Evolutionary conservation across 805 yeast genomes (phyloP).

Genomic region (Candida oleophila): DNA sequence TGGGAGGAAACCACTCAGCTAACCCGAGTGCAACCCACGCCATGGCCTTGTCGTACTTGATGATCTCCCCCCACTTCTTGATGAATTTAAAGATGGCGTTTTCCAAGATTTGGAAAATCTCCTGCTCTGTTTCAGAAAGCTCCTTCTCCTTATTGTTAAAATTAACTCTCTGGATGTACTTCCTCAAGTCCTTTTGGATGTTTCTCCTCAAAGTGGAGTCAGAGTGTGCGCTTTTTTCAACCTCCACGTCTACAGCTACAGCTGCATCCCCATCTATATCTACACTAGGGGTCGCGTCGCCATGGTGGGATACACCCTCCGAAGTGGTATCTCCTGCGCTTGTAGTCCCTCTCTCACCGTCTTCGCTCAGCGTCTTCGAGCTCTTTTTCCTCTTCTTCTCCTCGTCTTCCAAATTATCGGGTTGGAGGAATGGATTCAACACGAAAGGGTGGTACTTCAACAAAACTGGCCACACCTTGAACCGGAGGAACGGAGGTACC

Average conservation of each 20-base stretch:
- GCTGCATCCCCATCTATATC: too few relatives aligned
- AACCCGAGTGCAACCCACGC: constrained; percentile 86
- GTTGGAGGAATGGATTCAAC: constrained; percentile 65
- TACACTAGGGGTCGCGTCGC: too few relatives aligned
- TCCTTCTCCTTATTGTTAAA: constrained; percentile 13
- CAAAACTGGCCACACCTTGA: constrained; percentile 80
- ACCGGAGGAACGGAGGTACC: constrained; percentile 77
- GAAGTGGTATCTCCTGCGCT: not conserved
- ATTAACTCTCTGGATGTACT: constrained; percentile 53
- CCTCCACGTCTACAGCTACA: too few relatives aligned
- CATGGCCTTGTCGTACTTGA: constrained; percentile 77
- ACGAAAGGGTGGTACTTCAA: constrained; percentile 85
- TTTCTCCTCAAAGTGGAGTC: constrained; percentile 26
- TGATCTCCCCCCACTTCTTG: constrained; percentile 73
- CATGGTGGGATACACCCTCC: too few relatives aligned
- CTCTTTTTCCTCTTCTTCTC: constrained; percentile 13
- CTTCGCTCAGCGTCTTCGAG: constrained; percentile 16
- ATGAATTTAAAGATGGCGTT: constrained; percentile 62
- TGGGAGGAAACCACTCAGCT: constrained; percentile 86
- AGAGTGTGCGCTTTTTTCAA: constrained; percentile 4
- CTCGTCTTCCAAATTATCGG: constrained; percentile 41
- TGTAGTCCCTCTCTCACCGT: too few relatives aligned
- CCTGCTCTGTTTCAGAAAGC: constrained; percentile 45
- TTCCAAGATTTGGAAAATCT: constrained; percentile 56
- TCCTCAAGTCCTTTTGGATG: constrained; percentile 57